phyloP scores from a whole-genome alignment of 495 filamentous ascomycete genomes.

The Hyphodiscus hymeniophilus region DNA sequence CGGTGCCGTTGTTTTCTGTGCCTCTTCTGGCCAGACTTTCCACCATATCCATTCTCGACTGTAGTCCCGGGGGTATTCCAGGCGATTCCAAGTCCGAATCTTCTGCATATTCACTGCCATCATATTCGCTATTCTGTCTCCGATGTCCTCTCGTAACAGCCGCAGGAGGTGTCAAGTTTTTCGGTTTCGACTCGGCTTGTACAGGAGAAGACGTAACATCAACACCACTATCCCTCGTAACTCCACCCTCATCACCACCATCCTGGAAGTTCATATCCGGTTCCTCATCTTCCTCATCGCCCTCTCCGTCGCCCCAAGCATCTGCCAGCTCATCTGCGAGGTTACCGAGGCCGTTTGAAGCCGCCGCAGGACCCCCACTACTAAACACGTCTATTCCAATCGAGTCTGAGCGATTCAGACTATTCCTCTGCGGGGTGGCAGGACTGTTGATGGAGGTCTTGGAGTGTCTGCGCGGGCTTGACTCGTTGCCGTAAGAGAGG shows the following conservation, averaged over 20 bases:
- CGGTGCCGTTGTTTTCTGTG: slow-evolving; percentile 60
- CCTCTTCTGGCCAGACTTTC: slow-evolving; percentile 67
- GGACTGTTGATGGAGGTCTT: slow-evolving; percentile 59
- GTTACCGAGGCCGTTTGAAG: slow-evolving; percentile 61
- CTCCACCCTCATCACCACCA: slow-evolving; percentile 20
- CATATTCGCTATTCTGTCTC: slow-evolving; percentile 44
- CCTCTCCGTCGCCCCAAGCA: slow-evolving; percentile 49
- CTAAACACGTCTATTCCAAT: slow-evolving; percentile 42
- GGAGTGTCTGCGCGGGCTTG: slow-evolving; percentile 35
- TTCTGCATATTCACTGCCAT: slow-evolving; percentile 54
- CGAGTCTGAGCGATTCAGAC: slow-evolving; percentile 37
- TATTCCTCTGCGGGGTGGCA: slow-evolving; percentile 45
- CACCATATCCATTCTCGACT: slow-evolving; percentile 68
- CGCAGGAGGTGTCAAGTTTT: slow-evolving; percentile 4
- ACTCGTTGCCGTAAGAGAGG: slow-evolving; percentile 13
- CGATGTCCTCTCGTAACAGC: slow-evolving; percentile 23
- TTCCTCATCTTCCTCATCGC: slow-evolving; percentile 45
- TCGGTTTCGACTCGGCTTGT: slow-evolving; percentile 7
- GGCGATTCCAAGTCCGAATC: slow-evolving; percentile 67
- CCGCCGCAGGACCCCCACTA: slow-evolving; percentile 17
- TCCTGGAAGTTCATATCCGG: slow-evolving; percentile 39
- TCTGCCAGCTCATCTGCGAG: slow-evolving; percentile 59
- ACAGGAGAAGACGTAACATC: slow-evolving; percentile 15
- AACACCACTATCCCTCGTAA: slow-evolving; percentile 21
- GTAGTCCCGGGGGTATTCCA: slow-evolving; percentile 64